Evolutionary conservation across 2,329 filamentous ascomycete genomes (phyloP).

Genomic region (Epicoccum nigrum): DNA sequence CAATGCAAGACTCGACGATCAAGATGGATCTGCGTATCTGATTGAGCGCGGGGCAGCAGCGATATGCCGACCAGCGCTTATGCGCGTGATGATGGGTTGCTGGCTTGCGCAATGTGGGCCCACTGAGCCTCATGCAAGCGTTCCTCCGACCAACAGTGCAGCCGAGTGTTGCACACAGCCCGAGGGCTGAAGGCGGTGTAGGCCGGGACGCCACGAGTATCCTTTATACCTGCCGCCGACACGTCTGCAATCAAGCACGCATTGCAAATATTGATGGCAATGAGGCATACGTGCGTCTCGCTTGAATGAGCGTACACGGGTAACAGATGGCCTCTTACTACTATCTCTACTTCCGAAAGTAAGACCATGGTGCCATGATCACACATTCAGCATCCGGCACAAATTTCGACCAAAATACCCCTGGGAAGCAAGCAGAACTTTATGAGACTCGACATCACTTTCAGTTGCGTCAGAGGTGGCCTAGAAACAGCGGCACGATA

Average conservation of each 20-base stretch:
- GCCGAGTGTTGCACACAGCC: slow-evolving; percentile 30
- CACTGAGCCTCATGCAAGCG: slow-evolving; percentile 10
- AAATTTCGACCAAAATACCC: not conserved
- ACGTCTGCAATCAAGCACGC: not conserved
- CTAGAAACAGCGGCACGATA: too few relatives aligned
- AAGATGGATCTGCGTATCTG: slow-evolving; percentile 1
- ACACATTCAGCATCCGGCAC: not conserved
- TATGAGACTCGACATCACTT: not conserved
- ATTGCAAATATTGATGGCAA: not conserved
- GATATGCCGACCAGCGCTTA: slow-evolving; percentile 31
- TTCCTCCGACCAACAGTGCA: slow-evolving; percentile 13
- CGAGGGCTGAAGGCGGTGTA: not conserved
- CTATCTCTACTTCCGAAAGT: too few relatives aligned
- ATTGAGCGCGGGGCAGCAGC: slow-evolving; percentile 16
- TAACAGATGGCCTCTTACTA: too few relatives aligned
- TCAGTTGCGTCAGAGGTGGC: too few relatives aligned
- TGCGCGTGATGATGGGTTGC: slow-evolving; percentile 34
- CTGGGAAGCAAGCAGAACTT: not conserved
- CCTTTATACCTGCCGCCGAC: slow-evolving; percentile 1
- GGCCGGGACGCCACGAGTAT: slow-evolving; percentile 13
- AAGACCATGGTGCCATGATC: not conserved
- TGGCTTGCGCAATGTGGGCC: slow-evolving; percentile 21
- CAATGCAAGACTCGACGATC: slow-evolving; percentile 6
- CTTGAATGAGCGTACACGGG: slow-evolving; percentile 13
- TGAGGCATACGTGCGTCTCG: not conserved